These are phyloP conservation scores for Rhododendron henanense DNA, from an alignment of 148 eudicot species.

Conservation along the genomic window DNA sequence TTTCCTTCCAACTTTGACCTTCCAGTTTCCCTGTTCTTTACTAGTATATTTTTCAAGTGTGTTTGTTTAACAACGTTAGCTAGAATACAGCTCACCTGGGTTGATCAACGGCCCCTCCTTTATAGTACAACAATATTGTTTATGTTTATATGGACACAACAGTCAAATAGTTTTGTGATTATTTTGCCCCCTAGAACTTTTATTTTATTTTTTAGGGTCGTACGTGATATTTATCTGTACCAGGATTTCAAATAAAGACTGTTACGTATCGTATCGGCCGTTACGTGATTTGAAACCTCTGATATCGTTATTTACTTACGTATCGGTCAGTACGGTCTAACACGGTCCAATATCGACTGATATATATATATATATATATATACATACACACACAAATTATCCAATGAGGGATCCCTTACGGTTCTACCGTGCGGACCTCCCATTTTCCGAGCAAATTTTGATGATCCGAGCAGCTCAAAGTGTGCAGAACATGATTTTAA, in stretches of 20 bases:
- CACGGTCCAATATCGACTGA: background rate
- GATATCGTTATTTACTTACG: background rate
- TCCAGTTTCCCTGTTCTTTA: background rate
- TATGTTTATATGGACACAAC: background rate
- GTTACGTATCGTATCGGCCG: too few species aligned
- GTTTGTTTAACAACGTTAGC: background rate
- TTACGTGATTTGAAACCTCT: too few species aligned
- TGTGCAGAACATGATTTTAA: too few species aligned
- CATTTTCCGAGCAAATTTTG: too few species aligned
- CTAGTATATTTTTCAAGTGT: background rate
- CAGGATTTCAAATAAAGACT: background rate
- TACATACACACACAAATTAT: too few species aligned
- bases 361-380: too few species aligned
- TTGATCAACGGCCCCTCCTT: background rate
- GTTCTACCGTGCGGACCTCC: too few species aligned
- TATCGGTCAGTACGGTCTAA: background rate
- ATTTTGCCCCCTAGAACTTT: background rate
- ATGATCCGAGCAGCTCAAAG: too few species aligned
- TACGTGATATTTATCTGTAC: background rate
- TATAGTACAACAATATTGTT: background rate
- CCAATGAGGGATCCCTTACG: too few species aligned
- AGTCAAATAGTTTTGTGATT: background rate
- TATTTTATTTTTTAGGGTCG: background rate
- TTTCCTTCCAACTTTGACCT: conserved; percentile 1
- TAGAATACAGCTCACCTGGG: background rate